Evolutionary conservation across 2,329 filamentous ascomycete species (phyloP).

Genomic region (Purpureocillium takamizusanense): DNA sequence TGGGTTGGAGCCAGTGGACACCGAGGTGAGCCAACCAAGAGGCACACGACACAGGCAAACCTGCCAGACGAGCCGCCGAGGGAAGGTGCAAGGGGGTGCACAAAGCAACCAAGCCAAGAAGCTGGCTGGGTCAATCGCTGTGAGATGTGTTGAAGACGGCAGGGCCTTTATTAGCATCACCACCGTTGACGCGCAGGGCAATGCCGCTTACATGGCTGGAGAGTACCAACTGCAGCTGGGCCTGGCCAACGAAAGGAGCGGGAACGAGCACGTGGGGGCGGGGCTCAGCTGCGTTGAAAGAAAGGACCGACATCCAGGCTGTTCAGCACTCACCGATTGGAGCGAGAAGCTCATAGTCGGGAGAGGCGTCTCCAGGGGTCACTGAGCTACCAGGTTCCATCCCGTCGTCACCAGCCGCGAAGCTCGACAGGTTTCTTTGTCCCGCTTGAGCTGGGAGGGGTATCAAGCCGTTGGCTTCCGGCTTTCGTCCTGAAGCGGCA

Average conservation of each 20-base stretch:
- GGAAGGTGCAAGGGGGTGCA: too few relatives aligned
- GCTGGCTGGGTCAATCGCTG: too few relatives aligned
- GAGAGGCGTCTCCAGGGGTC: slow-evolving; percentile 36
- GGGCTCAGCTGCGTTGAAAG: slow-evolving; percentile 26
- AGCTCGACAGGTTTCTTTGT: too few relatives aligned
- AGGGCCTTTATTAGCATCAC: too few relatives aligned
- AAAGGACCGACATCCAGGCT: slow-evolving; percentile 18
- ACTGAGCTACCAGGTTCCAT: slow-evolving; percentile 33
- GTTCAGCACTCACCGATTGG: slow-evolving; percentile 43
- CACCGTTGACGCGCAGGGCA: too few relatives aligned
- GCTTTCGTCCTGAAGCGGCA: slow-evolving; percentile 11
- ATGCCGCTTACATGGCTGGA: too few relatives aligned
- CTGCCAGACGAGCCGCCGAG: neutral
- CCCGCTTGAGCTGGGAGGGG: too few relatives aligned
- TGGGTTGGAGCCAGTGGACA: too few relatives aligned
- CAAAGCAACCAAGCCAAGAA: too few relatives aligned
- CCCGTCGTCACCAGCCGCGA: slow-evolving; percentile 19
- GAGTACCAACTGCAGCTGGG: too few relatives aligned
- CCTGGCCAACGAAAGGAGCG: slow-evolving; percentile 24
- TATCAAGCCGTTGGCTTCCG: neutral
- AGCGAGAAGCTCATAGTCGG: slow-evolving; percentile 34
- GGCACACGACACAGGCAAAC: slow-evolving; percentile 1
- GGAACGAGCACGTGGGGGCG: slow-evolving; percentile 33
- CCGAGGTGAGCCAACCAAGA: too few relatives aligned
- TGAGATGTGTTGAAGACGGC: too few relatives aligned